phyloP scores from a whole-genome alignment of 2,329 filamentous ascomycete genomes.

The Laburnicola sp. region DNA sequence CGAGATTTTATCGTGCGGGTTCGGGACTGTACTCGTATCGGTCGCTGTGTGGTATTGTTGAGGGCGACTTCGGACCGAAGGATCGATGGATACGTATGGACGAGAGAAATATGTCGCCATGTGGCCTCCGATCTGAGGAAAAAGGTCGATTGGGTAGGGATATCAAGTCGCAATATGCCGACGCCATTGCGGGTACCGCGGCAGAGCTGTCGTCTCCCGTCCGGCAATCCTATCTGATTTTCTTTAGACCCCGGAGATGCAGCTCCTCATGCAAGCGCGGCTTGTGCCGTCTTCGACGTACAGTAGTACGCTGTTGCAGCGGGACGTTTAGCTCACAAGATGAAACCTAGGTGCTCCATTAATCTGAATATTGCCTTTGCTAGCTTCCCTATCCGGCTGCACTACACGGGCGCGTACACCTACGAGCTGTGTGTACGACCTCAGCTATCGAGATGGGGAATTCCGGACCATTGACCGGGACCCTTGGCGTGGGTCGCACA shows the following conservation, averaged over 20 bases:
- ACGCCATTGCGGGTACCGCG: constrained; percentile 52
- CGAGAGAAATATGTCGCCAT: constrained; percentile 60
- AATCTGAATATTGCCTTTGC: constrained; percentile 56
- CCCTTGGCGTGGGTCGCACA: constrained; percentile 58
- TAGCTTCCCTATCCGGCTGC: constrained; percentile 56
- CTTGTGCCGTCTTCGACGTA: constrained; percentile 56
- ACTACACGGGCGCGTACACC: constrained; percentile 56
- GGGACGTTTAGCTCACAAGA: constrained; percentile 48
- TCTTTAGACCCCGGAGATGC: constrained; percentile 54
- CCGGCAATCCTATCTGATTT: constrained; percentile 56
- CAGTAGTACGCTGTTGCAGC: constrained; percentile 54
- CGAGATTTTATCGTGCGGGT: constrained; percentile 58
- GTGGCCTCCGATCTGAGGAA: too few relatives aligned
- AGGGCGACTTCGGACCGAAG: constrained; percentile 61
- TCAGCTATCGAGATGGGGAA: constrained; percentile 56
- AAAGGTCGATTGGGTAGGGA: too few relatives aligned
- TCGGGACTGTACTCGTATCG: constrained; percentile 53
- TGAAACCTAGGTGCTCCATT: constrained; percentile 55
- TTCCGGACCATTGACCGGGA: constrained; percentile 54
- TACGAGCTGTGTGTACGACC: constrained; percentile 54
- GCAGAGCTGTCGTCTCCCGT: constrained; percentile 54
- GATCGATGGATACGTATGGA: constrained; percentile 59
- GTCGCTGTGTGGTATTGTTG: constrained; percentile 53
- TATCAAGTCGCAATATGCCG: too few relatives aligned
- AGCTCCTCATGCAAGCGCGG: constrained; percentile 55